Evolutionary conservation across 345 rosid species (phyloP).

Genomic region (Acer yangbiense): DNA sequence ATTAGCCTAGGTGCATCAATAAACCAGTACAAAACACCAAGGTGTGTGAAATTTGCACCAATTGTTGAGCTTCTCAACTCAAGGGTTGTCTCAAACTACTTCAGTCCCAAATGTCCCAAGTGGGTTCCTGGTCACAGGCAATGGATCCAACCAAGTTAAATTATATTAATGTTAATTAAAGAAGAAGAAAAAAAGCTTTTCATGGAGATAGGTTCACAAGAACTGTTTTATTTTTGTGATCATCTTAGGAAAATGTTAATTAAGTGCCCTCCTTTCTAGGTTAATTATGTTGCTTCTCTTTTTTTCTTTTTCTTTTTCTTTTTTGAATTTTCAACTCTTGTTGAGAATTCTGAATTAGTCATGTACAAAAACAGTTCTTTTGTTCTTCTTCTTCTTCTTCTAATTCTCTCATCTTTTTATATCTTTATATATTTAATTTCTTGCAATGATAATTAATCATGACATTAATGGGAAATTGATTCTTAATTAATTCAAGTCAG

Average conservation of each 20-base stretch:
- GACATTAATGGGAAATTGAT: conserved; percentile 30
- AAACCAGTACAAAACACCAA: conserved; percentile 94
- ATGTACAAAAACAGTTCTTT: conserved; percentile 64
- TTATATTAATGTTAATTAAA: no score
- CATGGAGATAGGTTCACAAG: conserved; percentile 21
- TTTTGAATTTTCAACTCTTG: conserved; percentile 24
- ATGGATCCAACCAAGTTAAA: conserved; percentile 39
- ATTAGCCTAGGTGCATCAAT: conserved; percentile 92
- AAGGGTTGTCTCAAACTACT: conserved; percentile 59
- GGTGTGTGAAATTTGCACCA: conserved; percentile 94
- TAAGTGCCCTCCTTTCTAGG: conserved; percentile 26
- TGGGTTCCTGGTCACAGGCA: conserved; percentile 94
- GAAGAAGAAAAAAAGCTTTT: conserved; percentile 23
- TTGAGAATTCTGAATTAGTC: conserved; percentile 46
- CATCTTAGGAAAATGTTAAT: conserved; percentile 44
- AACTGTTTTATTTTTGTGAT: conserved; percentile 40
- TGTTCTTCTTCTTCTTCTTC: not conserved
- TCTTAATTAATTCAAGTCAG: conserved; percentile 35
- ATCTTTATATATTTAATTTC: not conserved
- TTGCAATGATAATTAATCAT: conserved; percentile 21
- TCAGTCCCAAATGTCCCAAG: conserved; percentile 92
- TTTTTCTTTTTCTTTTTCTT: conserved; percentile 7
- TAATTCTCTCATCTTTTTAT: not conserved
- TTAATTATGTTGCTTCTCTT: conserved; percentile 31
- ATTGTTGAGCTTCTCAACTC: conserved; percentile 87